Conservation (phyloP, 2,329 filamentous ascomycete genomes). For the Madurella fahalii region DNA sequence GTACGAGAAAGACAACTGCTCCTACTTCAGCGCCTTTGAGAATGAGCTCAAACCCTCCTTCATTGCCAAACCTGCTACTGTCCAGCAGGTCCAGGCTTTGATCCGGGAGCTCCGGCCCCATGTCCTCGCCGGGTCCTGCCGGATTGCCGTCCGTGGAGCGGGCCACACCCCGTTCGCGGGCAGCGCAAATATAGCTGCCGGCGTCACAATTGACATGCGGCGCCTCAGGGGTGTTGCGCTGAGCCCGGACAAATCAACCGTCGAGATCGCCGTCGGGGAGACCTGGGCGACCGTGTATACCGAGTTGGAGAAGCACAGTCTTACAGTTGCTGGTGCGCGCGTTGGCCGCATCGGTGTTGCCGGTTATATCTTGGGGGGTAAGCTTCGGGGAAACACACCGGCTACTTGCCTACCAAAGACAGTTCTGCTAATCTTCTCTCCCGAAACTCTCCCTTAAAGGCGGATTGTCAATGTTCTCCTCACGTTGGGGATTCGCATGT, state of each 20-base stretch:
- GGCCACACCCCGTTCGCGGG: not conserved
- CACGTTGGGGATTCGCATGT: conserved; percentile 19
- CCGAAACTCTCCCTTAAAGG: too few relatives aligned
- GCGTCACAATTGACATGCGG: conserved; percentile 1
- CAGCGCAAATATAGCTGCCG: not conserved
- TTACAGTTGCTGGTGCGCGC: too few relatives aligned
- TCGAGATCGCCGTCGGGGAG: not conserved
- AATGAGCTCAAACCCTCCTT: not conserved
- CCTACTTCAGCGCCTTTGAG: not conserved
- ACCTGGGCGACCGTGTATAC: not conserved
- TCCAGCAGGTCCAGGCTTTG: too few relatives aligned
- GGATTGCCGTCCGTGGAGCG: not conserved
- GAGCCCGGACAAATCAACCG: not conserved
- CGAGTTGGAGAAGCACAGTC: not conserved
- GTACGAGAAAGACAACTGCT: not conserved
- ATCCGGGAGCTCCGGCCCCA: not conserved
- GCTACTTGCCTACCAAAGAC: too few relatives aligned
- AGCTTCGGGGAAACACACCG: too few relatives aligned
- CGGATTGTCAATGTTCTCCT: too few relatives aligned
- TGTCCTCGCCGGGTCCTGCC: not conserved
- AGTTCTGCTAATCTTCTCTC: too few relatives aligned
- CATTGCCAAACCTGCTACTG: not conserved
- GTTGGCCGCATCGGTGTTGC: too few relatives aligned
- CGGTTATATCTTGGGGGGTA: too few relatives aligned
- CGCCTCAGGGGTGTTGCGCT: not conserved